Evolutionary conservation across 345 rosid species (phyloP), one percentile per base, ranked within the genome.

Genomic region (Anastatica hierochuntica): DNA sequence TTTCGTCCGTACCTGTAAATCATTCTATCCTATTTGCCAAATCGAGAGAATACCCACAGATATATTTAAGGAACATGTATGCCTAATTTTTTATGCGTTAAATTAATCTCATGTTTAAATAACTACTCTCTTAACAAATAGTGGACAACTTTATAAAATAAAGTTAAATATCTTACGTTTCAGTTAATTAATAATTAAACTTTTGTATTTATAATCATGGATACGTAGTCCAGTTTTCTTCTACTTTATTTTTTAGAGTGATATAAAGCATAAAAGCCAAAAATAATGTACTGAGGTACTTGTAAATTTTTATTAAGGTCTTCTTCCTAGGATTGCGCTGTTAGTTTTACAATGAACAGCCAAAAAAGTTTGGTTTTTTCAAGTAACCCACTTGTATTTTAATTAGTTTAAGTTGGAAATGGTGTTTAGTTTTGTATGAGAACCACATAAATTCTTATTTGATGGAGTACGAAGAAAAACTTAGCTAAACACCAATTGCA

Each of bases 251-350:
- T 31, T 51, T 13, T 7, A 38, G 2, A 66, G 39, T 65, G 23
- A 1, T 10, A 45, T 44, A 27, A 29, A 14, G 27, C n/a, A 58
- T 38, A 20, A 29, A 37, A 5, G 41, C 45, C 27, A 52, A 43
- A 55, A 45, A n/a, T 19, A 30, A 67, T 72, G 33, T 61, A 68
- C 68, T 71, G 56, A 69, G 63, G 51, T 67, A 58, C 73, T 68
- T 69, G 56, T 41, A 64, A 27, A 57, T 14, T 15, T 60, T 16
- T n/a, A 51, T 43, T 34, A 57, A 60, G 62, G 58, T 73, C 55
- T 48, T 27, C 52, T 65, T 79, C 85, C 44, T 42, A 43, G 15
- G 34, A 48, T 14, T 54, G 20, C 21, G 47, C 9, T 31, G 38
- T 27, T 54, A 13, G 8, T 55, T 17, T 27, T 67, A 24, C 12